phyloP scores from a whole-genome alignment of 1,284 basidiomycete species.

The Uromyces viciae-fabae region DNA sequence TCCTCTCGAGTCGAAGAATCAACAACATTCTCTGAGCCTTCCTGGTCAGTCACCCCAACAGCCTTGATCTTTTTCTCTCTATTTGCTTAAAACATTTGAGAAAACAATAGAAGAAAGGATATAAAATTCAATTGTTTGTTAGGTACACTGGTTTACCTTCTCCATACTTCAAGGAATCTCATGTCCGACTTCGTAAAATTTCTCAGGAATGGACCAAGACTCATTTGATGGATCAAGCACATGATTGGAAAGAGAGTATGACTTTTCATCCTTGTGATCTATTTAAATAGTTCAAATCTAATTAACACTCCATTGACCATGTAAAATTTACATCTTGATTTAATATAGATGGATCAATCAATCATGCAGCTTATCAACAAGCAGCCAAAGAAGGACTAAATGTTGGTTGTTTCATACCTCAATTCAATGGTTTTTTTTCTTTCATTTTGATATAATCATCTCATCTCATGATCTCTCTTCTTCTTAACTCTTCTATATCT shows the following conservation, averaged over 20 bases:
- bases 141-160: conserved; percentile 47
- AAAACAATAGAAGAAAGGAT: too few species aligned
- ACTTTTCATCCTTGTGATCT: not conserved
- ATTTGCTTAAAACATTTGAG: too few species aligned
- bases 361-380: conserved; percentile 40
- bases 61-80: too few species aligned
- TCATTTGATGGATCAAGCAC: conserved; percentile 41
- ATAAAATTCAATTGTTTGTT: too few species aligned
- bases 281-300: conserved; percentile 42
- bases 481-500: not conserved
- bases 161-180: conserved; percentile 41
- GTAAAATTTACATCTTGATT: not conserved
- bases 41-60: too few species aligned
- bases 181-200: conserved; percentile 25
- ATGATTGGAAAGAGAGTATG: conserved; percentile 38
- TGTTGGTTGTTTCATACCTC: conserved; percentile 44
- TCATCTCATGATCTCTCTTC: not conserved
- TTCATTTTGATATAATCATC: not conserved
- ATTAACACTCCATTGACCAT: not conserved
- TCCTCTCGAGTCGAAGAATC: too few species aligned
- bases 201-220: conserved; percentile 46
- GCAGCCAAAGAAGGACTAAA: conserved; percentile 41
- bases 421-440: conserved; percentile 41
- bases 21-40: too few species aligned
- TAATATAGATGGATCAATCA: conserved; percentile 22